Base-by-base conservation (phyloP, 495 filamentous ascomycete genomes). In the Wilcoxina mikolae region DNA sequence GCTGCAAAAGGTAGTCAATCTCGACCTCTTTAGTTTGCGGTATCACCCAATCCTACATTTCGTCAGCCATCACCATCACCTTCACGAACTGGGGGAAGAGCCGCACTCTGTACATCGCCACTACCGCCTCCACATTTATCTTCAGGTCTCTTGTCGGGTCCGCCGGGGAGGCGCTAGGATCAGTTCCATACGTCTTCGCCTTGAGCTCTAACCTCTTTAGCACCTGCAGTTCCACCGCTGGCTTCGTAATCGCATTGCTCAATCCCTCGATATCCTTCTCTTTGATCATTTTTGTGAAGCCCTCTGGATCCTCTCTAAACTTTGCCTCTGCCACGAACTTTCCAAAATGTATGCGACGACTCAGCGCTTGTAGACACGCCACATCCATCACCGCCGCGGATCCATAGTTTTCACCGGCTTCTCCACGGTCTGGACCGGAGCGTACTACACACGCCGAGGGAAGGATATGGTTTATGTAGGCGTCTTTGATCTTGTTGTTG, bases 301-400 rank as follows among this genome's bases (percentile, higher is more conserved):
- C 72, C 60, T 90, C 85, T 26, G 80, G 77, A 60, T 95, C 86
- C 54, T 83, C 78, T 61, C 75, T 78, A 68, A 95, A 99, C 74
- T 99, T 99, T n/a, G 85, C 82, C 73, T 99, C 93, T 10, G 93
- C 93, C 3, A 99, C 93, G 64, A 95, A 95, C 73, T 95, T 99
- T 54, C 93, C 93, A 69, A 95, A 99, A 68, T 99, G 93, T 57
- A 99, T 86, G 45, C 93, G 76, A 17, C 89, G 76, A 41, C 87
- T 94, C 10, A 99, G 73, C 15, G 93, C 85, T 72, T 99, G 93
- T 49, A 99, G 71, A 64, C 84, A 90, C 27, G 76, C 74, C 27
- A 99, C 91, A 69, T 99, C 93, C 67, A 82, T 85, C 0, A 87
- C 94, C 0, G 88, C 91, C 3, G 89, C 74, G 0, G 86, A 94